Base-by-base conservation (phyloP, 352 stramenopile species). In the Phytophthora citrophthora region DNA sequence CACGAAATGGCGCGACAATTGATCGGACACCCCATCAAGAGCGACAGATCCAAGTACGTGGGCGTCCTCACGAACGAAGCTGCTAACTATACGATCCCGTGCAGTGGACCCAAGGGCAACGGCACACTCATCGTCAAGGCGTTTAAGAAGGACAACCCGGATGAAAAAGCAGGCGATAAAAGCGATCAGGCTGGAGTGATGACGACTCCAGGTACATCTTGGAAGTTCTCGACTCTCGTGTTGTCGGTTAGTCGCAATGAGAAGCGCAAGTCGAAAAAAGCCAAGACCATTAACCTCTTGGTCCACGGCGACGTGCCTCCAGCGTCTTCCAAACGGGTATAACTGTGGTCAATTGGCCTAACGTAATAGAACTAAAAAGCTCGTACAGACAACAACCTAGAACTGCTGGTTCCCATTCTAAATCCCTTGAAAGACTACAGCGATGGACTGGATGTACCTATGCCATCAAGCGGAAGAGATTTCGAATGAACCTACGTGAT, bases 191-290 rank as follows among this genome's bases (percentile, higher is more conserved):
- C 60, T 12, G 47, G 54, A 23, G 66, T 84, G 49, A 86, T 91
- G 74, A 68, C 75, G 11, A 89, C 80, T 7, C 83, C 83, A 1
- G 83, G 83, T 31, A 90, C 80, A 5, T 77, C 83, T 40, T 91
- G 83, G 83, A 90, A 89, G 54, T 91, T 91, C 51, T 90, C 83
- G 7, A 90, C 83, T 6, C 71, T 91, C 6, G 73, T 91, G 68
- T 68, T 91, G 7, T 81, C 75, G 6, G 68, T 90, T 27, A 79
- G 72, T 51, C 82, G 79, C 49, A 91, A 84, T 31, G 75, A 79
- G 45, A 85, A 83, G 38, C 72, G 75, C 39, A 87, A 82, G 52
- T 56, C 75, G 8, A 88, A 91, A 61, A 83, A 78, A 13, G 79
- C 83, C 54, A 90, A 90, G 70, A 85, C 72, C 11, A 74, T 91